Evolutionary conservation across 2,329 filamentous ascomycete genomes (phyloP).

Genomic region (Emmonsiellopsis sp.): DNA sequence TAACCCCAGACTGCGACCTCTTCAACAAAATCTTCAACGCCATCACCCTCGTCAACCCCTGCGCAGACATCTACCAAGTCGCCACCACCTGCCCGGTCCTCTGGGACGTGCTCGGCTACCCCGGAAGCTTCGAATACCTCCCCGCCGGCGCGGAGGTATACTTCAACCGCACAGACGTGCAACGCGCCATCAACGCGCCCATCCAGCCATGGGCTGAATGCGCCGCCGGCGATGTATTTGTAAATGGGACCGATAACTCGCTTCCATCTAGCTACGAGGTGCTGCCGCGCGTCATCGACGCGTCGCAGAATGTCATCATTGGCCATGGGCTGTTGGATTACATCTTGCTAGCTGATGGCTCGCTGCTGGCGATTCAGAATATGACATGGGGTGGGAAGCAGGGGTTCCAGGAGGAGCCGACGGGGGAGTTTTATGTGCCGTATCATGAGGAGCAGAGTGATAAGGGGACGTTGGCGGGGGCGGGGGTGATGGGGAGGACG

Average conservation of each 20-base stretch:
- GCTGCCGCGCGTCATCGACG: conserved; percentile 64
- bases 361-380: conserved; percentile 65
- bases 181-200: conserved; percentile 59
- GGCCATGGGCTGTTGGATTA: conserved; percentile 64
- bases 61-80: conserved; percentile 70
- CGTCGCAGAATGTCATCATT: conserved; percentile 63
- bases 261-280: conserved; percentile 48
- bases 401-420: conserved; percentile 57
- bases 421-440: conserved; percentile 60
- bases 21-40: conserved; percentile 49
- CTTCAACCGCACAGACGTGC: conserved; percentile 63
- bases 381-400: conserved; percentile 68
- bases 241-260: conserved; percentile 32
- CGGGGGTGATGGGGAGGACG: conserved; percentile 60
- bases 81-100: conserved; percentile 61
- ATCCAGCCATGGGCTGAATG: conserved; percentile 50
- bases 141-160: conserved; percentile 56
- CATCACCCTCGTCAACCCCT: conserved; percentile 56
- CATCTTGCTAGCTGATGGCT: conserved; percentile 59
- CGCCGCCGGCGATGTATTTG: conserved; percentile 38
- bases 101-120: conserved; percentile 62
- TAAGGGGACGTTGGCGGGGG: conserved; percentile 43
- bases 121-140: conserved; percentile 55
- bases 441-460: conserved; percentile 44
- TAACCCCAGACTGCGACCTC: conserved; percentile 46